These are phyloP conservation scores for Melampsora americana DNA, from an alignment of 1,284 basidiomycete species.

Conservation along the genomic window DNA sequence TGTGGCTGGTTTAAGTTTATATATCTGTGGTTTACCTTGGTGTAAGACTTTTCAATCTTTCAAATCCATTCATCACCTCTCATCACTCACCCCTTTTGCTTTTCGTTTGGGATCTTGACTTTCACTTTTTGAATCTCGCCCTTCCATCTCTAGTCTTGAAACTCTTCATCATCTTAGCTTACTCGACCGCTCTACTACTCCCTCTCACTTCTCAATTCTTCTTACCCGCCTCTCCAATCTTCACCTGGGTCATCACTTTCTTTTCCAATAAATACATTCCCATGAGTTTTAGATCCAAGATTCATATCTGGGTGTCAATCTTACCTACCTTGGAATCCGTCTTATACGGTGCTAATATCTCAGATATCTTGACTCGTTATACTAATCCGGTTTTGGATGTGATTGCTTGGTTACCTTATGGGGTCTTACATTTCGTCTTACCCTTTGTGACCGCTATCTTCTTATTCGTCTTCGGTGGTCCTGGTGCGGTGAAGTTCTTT, in stretches of 20 bases:
- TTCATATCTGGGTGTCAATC: conserved; percentile 82
- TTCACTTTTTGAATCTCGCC: no score
- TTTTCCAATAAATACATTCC: conserved; percentile 62
- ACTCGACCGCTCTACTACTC: conserved; percentile 67
- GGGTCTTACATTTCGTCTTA: conserved; percentile 79
- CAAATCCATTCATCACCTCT: not conserved
- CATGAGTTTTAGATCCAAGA: conserved; percentile 86
- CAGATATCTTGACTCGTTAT: conserved; percentile 87
- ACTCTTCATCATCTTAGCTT: conserved; percentile 73
- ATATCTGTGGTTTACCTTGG: conserved; percentile 24
- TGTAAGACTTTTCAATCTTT: conserved; percentile 17
- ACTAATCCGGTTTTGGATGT: conserved; percentile 89
- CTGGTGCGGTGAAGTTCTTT: conserved; percentile 76
- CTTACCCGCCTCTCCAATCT: conserved; percentile 79
- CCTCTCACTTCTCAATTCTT: conserved; percentile 91
- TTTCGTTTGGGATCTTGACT: no score
- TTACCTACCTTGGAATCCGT: conserved; percentile 91
- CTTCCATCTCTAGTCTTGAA: conserved; percentile 70
- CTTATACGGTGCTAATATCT: conserved; percentile 93
- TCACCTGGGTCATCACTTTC: conserved; percentile 61
- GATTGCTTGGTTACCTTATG: conserved; percentile 93
- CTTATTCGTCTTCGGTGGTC: conserved; percentile 69
- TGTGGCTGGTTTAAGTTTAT: conserved; percentile 32
- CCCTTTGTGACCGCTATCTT: conserved; percentile 76
- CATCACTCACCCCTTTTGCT: no score